Percentiles rank a stretch among this genome's conserved stretches.
Evolutionary conservation across 768 basidiomycete genomes (phyloP).

Genomic region (Termitomyces sp.): DNA sequence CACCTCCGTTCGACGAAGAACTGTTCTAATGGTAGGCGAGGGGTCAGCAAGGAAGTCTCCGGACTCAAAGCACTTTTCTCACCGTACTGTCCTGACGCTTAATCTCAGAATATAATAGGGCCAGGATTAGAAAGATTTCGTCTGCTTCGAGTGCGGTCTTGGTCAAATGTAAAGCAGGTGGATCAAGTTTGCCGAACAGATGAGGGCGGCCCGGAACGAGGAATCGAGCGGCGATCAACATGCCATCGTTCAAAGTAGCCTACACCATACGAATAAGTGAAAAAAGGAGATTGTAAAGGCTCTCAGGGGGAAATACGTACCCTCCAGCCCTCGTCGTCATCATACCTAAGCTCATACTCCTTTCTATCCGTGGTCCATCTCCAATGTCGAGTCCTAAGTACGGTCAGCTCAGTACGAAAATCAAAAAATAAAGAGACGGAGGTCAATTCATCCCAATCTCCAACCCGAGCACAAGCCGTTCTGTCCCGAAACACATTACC

Average conservation of each 20-base stretch:
- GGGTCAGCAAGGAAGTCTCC: background rate
- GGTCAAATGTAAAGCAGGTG: conserved; percentile 35
- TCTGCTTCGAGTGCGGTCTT: conserved; percentile 36
- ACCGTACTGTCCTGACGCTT: conserved; percentile 33
- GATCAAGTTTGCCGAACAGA: conserved; percentile 41
- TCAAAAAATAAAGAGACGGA: background rate
- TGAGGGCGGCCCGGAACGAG: conserved; percentile 45
- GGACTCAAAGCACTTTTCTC: background rate
- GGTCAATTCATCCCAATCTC: background rate
- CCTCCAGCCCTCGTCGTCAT: conserved; percentile 46
- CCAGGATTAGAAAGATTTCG: conserved; percentile 35
- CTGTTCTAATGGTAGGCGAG: conserved; percentile 9
- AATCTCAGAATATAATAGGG: conserved; percentile 32
- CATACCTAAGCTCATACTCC: conserved; percentile 40
- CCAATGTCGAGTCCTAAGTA: conserved; percentile 37
- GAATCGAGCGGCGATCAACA: conserved; percentile 34
- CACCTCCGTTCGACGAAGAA: conserved; percentile 16
- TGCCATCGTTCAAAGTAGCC: conserved; percentile 22
- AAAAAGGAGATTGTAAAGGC: background rate
- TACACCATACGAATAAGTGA: conserved; percentile 6
- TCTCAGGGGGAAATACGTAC: background rate
- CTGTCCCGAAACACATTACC: conserved; percentile 3
- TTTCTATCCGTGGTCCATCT: conserved; percentile 39
- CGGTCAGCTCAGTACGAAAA: background rate
- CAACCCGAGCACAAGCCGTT: background rate